A percentile compares a stretch with the other conserved stretches of the same genome.
Evolutionary conservation across 192 early-diverging fungal species (phyloP).

Genomic region (Rhizoclosmatium globosum): DNA sequence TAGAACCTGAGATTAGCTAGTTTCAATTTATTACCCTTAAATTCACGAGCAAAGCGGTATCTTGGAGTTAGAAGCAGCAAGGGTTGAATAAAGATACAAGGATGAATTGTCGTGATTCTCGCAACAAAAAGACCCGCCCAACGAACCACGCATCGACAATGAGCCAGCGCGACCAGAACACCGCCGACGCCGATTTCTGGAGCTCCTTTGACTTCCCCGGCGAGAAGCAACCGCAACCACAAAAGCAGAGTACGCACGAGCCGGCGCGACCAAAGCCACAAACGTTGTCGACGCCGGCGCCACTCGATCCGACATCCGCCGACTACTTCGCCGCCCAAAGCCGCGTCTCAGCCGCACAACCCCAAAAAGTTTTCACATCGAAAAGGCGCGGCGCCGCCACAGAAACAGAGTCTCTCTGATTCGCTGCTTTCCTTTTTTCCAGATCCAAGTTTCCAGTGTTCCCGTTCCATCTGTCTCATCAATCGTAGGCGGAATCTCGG

Average conservation of each 20-base stretch:
- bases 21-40: no score
- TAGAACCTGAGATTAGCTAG: no score
- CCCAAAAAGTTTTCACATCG: no score
- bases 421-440: no score
- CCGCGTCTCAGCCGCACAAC: neutral
- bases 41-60: no score
- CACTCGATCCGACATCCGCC: neutral
- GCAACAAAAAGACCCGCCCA: neutral
- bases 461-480: no score
- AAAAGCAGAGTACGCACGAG: neutral
- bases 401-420: no score
- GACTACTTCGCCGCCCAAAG: neutral
- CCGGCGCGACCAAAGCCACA: neutral
- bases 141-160: neutral
- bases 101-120: no score
- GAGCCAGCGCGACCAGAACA: no score
- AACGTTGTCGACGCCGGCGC: neutral
- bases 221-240: neutral
- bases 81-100: neutral
- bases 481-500: no score
- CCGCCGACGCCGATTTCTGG: neutral
- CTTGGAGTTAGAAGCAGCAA: neutral
- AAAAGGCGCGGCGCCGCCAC: no score
- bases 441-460: no score
- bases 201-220: neutral